A percentile compares a stretch with the other conserved stretches of the same genome.
These are phyloP conservation scores for Paramecium sonneborni DNA, from an alignment of 73 alveolate genomes.

Conservation along the genomic window DNA sequence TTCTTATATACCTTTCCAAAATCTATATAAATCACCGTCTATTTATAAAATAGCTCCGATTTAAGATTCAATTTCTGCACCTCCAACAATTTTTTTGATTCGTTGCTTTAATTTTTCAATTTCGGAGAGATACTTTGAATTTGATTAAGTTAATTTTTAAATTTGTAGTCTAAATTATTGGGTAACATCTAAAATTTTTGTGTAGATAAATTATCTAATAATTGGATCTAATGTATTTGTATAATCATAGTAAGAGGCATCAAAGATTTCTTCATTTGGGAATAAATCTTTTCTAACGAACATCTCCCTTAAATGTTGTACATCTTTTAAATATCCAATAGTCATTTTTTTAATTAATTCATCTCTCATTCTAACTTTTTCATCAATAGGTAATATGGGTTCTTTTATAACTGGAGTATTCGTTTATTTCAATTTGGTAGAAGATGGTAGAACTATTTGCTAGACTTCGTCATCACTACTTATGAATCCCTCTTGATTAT, in stretches of 20 bases:
- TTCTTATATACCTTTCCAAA: slow-evolving; percentile 15
- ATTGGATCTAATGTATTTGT: not conserved
- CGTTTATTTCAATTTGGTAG: not conserved
- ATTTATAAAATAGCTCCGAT: not conserved
- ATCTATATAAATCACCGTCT: slow-evolving; percentile 9
- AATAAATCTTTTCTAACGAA: not conserved
- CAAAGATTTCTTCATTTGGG: slow-evolving; percentile 12
- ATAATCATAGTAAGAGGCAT: slow-evolving; percentile 1
- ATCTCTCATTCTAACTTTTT: slow-evolving; percentile 20
- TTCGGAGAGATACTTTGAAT: not conserved
- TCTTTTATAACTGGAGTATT: not conserved
- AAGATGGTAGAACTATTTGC: not conserved
- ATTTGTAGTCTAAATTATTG: not conserved
- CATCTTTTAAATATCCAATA: slow-evolving; percentile 42
- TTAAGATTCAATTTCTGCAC: not conserved
- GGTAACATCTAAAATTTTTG: not conserved
- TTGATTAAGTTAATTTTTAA: not conserved
- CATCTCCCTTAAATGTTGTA: slow-evolving; percentile 43
- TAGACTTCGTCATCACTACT: slow-evolving; percentile 2
- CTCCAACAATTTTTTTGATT: not conserved
- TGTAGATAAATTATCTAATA: not conserved
- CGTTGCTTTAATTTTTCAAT: not conserved
- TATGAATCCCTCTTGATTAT: not conserved
- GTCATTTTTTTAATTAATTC: slow-evolving; percentile 24
- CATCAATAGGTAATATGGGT: not conserved